Conservation (phyloP, 352 stramenopile genomes). For the Globisporangium paroecandrum region DNA sequence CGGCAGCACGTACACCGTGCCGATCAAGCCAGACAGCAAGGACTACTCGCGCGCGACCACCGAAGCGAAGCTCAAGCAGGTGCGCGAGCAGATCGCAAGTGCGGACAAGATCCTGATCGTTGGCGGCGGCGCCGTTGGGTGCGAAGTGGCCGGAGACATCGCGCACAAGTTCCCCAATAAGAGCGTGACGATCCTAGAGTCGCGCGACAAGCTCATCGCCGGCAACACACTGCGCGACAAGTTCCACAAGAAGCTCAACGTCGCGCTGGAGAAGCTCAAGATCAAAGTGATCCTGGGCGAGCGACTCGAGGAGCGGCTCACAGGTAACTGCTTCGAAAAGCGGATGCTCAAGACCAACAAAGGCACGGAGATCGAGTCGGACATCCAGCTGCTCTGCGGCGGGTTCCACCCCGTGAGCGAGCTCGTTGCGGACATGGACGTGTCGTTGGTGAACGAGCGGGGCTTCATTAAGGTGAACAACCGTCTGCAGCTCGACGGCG, state of each 20-base stretch:
- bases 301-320: slow-evolving; percentile 36
- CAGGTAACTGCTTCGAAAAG: slow-evolving; percentile 27
- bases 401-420: slow-evolving; percentile 25
- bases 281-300: slow-evolving; percentile 59
- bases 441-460: slow-evolving; percentile 30
- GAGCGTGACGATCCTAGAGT: slow-evolving; percentile 51
- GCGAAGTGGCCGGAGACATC: slow-evolving; percentile 53
- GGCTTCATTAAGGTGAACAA: slow-evolving; percentile 49
- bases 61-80: slow-evolving; percentile 27
- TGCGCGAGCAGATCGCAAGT: slow-evolving; percentile 29
- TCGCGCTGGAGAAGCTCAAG: slow-evolving; percentile 31
- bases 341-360: slow-evolving; percentile 40
- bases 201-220: slow-evolving; percentile 24
- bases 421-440: slow-evolving; percentile 36
- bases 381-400: slow-evolving; percentile 54
- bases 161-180: slow-evolving; percentile 41
- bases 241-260: slow-evolving; percentile 35
- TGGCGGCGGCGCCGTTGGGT: slow-evolving; percentile 49
- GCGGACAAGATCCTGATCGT: slow-evolving; percentile 52
- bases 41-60: slow-evolving; percentile 21
- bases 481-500: slow-evolving; percentile 42
- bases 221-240: slow-evolving; percentile 41
- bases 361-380: slow-evolving; percentile 38
- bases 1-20: slow-evolving; percentile 51
- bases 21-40: slow-evolving; percentile 46